Evolutionary conservation across 306 rosid genomes (phyloP).

Genomic region (Begonia peltatifolia): DNA sequence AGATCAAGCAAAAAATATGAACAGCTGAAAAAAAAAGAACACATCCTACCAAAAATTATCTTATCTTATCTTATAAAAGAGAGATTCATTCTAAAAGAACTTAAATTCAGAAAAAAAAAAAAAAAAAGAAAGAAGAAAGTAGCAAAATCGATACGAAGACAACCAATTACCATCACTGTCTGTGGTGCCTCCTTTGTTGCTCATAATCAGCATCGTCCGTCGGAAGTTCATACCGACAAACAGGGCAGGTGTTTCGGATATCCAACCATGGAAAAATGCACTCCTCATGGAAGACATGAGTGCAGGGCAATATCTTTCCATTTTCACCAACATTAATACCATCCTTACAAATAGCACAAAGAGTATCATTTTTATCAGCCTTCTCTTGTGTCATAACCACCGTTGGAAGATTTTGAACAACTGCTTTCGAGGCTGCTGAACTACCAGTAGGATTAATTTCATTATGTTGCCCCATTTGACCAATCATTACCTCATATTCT

Average conservation of each 20-base stretch:
- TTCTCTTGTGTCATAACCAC: conserved; percentile 36
- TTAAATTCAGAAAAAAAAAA: too few species aligned
- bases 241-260: conserved; percentile 80
- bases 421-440: conserved; percentile 34
- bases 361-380: conserved; percentile 20
- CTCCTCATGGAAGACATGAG: conserved; percentile 58
- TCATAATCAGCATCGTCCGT: conserved; percentile 68
- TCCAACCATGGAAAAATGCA: conserved; percentile 78
- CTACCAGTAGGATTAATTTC: conserved; percentile 18
- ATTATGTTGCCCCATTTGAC: conserved; percentile 22
- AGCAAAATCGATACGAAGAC: not conserved
- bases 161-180: conserved; percentile 10
- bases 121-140: too few species aligned
- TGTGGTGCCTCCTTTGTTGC: conserved; percentile 22
- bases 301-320: conserved; percentile 52
- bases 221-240: conserved; percentile 67
- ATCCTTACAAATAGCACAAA: conserved; percentile 78
- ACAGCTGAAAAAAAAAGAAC: too few species aligned
- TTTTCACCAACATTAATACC: conserved; percentile 35
- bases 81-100: too few species aligned
- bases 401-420: conserved; percentile 34
- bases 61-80: too few species aligned
- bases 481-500: conserved; percentile 37
- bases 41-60: too few species aligned
- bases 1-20: too few species aligned